phyloP scores from a whole-genome alignment of 2,329 filamentous ascomycete species.

The Phaeosphaeriaceae sp. region DNA sequence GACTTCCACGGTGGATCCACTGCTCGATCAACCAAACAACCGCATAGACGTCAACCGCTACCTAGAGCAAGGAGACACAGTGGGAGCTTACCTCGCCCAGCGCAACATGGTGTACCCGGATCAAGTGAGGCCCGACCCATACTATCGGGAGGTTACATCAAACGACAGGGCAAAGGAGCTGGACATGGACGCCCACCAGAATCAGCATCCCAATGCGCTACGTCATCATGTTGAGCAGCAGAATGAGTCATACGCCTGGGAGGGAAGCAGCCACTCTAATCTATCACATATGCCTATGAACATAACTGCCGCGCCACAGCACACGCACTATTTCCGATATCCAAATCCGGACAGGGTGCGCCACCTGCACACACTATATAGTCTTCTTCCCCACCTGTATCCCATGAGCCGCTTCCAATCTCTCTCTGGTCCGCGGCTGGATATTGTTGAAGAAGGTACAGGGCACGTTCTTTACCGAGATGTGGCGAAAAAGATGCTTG shows the following conservation, averaged over 20 bases:
- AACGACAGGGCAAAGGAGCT: background rate
- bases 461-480: conserved; percentile 3
- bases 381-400: conserved; percentile 21
- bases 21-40: background rate
- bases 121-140: background rate
- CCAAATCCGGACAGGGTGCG: conserved; percentile 28
- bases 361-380: conserved; percentile 20
- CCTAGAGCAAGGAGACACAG: conserved; percentile 7
- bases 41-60: background rate
- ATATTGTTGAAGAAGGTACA: conserved; percentile 23
- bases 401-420: conserved; percentile 18
- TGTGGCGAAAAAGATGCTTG: conserved; percentile 26
- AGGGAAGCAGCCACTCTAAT: background rate
- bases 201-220: background rate
- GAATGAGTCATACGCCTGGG: background rate
- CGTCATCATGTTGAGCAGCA: background rate
- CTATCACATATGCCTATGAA: background rate
- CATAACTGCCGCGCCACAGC: background rate
- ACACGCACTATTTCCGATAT: conserved; percentile 1
- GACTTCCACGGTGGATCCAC: background rate
- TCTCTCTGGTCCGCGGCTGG: conserved; percentile 8
- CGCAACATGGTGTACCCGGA: conserved; percentile 4
- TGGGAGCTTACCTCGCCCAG: conserved; percentile 17
- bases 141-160: background rate
- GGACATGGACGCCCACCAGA: background rate